Evolutionary conservation across 306 rosid genomes (phyloP).

Genomic region (Fragaria iinumae): DNA sequence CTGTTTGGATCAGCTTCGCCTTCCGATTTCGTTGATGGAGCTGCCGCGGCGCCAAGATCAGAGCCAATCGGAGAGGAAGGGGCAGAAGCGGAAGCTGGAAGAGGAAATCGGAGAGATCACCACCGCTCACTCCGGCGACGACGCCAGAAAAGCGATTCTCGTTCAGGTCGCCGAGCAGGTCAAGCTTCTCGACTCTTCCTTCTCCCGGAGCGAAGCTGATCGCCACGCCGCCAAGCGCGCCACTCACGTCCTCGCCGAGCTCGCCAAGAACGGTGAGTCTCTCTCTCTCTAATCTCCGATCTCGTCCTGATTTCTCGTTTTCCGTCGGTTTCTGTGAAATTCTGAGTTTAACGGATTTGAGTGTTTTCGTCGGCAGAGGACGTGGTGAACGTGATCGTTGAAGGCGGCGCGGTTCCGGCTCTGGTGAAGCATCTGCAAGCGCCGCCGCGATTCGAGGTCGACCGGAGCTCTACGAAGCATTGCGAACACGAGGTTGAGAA

Average conservation of each 20-base stretch:
- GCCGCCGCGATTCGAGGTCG: slow-evolving; percentile 55
- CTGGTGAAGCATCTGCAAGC: slow-evolving; percentile 83
- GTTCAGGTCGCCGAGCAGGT: slow-evolving; percentile 63
- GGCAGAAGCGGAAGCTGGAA: slow-evolving; percentile 91
- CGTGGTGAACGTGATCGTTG: slow-evolving; percentile 90
- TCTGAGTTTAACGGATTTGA: slow-evolving; percentile 4
- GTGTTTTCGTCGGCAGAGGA: slow-evolving; percentile 57
- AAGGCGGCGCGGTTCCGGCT: slow-evolving; percentile 91
- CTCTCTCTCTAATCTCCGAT: slow-evolving; percentile 23
- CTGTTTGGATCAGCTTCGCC: slow-evolving; percentile 33
- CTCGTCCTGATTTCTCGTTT: slow-evolving; percentile 26
- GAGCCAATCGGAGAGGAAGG: slow-evolving; percentile 75
- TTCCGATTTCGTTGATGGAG: slow-evolving; percentile 56
- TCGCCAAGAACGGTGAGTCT: slow-evolving; percentile 77
- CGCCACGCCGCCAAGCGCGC: slow-evolving; percentile 92
- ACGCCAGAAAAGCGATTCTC: slow-evolving; percentile 57
- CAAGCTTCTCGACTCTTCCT: slow-evolving; percentile 58
- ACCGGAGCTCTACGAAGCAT: slow-evolving; percentile 46
- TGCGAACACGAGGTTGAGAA: slow-evolving; percentile 97
- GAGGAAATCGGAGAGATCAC: slow-evolving; percentile 68
- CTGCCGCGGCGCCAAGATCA: slow-evolving; percentile 59
- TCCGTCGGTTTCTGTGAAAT: not conserved
- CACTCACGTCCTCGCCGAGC: slow-evolving; percentile 96
- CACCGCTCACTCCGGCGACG: slow-evolving; percentile 53
- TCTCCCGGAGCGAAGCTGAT: slow-evolving; percentile 82